These are phyloP conservation scores for Starmerella stellata DNA, from an alignment of 805 yeast genomes.

Conservation along the genomic window DNA sequence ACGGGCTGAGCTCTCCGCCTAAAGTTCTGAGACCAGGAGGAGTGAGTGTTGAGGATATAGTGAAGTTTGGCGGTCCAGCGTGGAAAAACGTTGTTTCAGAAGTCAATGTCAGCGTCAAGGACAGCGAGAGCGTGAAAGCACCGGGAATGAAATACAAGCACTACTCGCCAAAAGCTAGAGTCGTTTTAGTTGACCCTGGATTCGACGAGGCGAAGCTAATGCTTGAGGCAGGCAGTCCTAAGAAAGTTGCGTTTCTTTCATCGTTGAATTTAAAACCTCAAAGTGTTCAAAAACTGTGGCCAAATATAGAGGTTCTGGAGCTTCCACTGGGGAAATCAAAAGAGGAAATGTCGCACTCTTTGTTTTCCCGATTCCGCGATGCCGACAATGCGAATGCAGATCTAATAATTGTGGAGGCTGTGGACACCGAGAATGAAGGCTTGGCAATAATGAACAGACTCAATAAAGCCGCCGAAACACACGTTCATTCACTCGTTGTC, in stretches of 20 bases:
- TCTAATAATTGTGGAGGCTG: conserved; percentile 67
- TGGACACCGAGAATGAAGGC: conserved; percentile 60
- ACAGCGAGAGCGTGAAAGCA: conserved; percentile 50
- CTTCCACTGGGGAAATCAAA: conserved; percentile 31
- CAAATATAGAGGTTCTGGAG: conserved; percentile 7
- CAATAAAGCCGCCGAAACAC: conserved; percentile 49
- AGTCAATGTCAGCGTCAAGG: conserved; percentile 37
- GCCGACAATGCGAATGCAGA: conserved; percentile 56
- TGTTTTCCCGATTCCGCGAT: conserved; percentile 56
- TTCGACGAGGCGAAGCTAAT: conserved; percentile 19
- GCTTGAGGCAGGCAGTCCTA: not conserved
- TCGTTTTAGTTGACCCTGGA: conserved; percentile 41
- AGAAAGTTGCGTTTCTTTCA: conserved; percentile 33
- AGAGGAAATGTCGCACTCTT: conserved; percentile 48
- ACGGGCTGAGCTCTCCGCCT: conserved; percentile 74
- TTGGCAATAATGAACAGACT: conserved; percentile 88
- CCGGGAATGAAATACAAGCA: conserved; percentile 98
- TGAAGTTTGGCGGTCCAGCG: conserved; percentile 39
- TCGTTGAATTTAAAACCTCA: conserved; percentile 20
- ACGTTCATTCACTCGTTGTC: not conserved
- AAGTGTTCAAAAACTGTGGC: conserved; percentile 4
- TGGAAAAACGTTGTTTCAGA: conserved; percentile 39
- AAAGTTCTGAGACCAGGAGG: conserved; percentile 90
- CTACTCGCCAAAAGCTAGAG: conserved; percentile 80
- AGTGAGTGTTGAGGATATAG: conserved; percentile 59